Percentiles rank a stretch among this genome's conserved stretches.
Conservation (phyloP, 768 basidiomycete genomes). For the Panus rudis region DNA sequence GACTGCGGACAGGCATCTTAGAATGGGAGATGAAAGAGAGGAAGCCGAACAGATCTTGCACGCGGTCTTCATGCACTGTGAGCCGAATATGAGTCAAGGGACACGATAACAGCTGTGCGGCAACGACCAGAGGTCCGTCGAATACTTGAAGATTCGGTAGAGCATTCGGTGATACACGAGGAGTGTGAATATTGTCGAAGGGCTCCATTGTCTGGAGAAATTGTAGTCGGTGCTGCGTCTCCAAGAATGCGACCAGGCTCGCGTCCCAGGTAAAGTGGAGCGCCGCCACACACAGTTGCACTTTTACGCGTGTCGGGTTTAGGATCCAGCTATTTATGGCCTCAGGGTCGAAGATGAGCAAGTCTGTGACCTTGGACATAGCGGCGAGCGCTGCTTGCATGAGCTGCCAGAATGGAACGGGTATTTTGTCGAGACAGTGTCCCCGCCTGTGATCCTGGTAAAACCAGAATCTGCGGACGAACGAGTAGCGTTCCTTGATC, state of each 20-base stretch:
- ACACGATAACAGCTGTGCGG: constrained; percentile 31
- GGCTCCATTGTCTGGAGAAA: constrained; percentile 26
- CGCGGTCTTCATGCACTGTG: constrained; percentile 30
- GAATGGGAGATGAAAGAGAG: constrained; percentile 24
- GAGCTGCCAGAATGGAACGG: constrained; percentile 36
- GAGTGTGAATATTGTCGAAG: constrained; percentile 9
- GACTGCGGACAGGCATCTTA: constrained; percentile 27
- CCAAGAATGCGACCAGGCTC: constrained; percentile 40
- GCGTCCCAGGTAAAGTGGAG: constrained; percentile 45
- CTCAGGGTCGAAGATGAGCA: constrained; percentile 35
- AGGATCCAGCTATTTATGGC: constrained; percentile 40
- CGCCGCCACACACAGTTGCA: constrained; percentile 42
- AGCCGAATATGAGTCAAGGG: constrained; percentile 42
- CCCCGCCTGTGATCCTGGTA: constrained; percentile 26
- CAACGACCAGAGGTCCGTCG: constrained; percentile 39
- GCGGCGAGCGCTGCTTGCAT: constrained; percentile 36
- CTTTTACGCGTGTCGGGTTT: constrained; percentile 30
- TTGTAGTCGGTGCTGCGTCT: constrained; percentile 36
- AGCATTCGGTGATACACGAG: constrained; percentile 7
- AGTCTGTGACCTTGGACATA: constrained; percentile 38
- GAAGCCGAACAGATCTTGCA: constrained; percentile 22
- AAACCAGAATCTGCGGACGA: constrained; percentile 40
- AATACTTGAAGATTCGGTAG: constrained; percentile 37
- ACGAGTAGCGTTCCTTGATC: constrained; percentile 21
- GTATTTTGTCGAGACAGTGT: constrained; percentile 11